These are phyloP conservation scores for Penicillium sp. DNA, from an alignment of 2,329 filamentous ascomycete genomes.

Conservation along the genomic window DNA sequence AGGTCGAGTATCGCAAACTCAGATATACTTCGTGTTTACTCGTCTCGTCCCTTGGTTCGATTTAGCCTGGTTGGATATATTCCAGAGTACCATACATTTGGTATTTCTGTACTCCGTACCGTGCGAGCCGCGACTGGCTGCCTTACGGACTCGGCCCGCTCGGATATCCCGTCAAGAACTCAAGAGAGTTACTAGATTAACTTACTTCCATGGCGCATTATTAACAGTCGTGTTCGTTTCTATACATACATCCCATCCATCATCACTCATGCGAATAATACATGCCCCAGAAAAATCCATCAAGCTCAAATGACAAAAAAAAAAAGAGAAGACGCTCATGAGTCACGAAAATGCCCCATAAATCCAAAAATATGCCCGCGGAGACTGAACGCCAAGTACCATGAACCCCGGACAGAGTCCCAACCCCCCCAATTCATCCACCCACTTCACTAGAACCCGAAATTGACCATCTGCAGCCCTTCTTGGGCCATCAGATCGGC, in stretches of 20 bases:
- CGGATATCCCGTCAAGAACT: too few relatives aligned
- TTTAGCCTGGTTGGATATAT: background rate
- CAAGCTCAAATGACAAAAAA: background rate
- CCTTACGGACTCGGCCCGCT: background rate
- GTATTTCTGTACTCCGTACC: background rate
- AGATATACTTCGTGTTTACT: constrained; percentile 3
- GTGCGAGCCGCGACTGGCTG: background rate
- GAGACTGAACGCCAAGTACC: constrained; percentile 6
- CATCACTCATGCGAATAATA: constrained; percentile 21
- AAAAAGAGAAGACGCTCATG: background rate
- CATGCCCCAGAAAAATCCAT: background rate
- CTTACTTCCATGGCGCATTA: constrained; percentile 8
- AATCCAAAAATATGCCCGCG: background rate
- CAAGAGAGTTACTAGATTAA: too few relatives aligned
- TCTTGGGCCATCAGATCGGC: constrained; percentile 49
- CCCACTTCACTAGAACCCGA: constrained; percentile 44
- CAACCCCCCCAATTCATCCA: background rate
- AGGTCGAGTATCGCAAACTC: background rate
- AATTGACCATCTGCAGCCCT: constrained; percentile 54
- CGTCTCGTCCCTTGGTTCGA: background rate
- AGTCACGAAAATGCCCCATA: background rate
- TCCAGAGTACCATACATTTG: background rate
- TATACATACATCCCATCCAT: constrained; percentile 23
- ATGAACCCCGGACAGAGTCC: background rate
- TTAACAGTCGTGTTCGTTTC: constrained; percentile 16